These are phyloP conservation scores for Solanum dulcamara DNA, from an alignment of 257 asterid species.

Conservation along the genomic window DNA sequence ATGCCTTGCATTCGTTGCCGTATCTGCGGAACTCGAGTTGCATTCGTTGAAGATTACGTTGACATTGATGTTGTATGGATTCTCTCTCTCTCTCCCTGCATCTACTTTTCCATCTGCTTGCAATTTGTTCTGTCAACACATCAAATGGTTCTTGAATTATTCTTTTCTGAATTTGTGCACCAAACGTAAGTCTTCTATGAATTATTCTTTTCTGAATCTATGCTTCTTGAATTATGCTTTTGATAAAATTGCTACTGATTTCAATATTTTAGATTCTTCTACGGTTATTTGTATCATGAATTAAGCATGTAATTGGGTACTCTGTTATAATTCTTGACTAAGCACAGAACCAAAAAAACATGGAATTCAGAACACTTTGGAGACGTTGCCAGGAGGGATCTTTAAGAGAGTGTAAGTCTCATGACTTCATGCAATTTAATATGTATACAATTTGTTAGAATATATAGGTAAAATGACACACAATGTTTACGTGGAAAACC, in stretches of 20 bases:
- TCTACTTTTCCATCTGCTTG: not conserved
- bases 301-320: not conserved
- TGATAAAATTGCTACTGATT: not conserved
- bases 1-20: not conserved
- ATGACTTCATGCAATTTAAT: not conserved
- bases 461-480: too few species aligned
- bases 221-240: not conserved
- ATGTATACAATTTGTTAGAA: too few species aligned
- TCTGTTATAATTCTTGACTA: not conserved
- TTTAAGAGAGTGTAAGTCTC: not conserved
- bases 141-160: not conserved
- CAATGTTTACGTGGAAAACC: too few species aligned
- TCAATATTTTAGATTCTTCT: not conserved
- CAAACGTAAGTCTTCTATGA: too few species aligned
- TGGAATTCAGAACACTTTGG: not conserved
- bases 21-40: not conserved
- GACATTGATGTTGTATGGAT: not conserved
- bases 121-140: too few species aligned
- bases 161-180: too few species aligned
- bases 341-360: not conserved
- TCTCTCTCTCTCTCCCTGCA: not conserved
- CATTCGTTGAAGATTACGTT: not conserved
- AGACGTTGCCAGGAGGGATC: not conserved
- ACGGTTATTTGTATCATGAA: not conserved
- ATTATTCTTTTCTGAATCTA: too few species aligned